These are phyloP conservation scores for Eutypella sp. DNA, from an alignment of 2,329 filamentous ascomycete species.

Conservation along the genomic window DNA sequence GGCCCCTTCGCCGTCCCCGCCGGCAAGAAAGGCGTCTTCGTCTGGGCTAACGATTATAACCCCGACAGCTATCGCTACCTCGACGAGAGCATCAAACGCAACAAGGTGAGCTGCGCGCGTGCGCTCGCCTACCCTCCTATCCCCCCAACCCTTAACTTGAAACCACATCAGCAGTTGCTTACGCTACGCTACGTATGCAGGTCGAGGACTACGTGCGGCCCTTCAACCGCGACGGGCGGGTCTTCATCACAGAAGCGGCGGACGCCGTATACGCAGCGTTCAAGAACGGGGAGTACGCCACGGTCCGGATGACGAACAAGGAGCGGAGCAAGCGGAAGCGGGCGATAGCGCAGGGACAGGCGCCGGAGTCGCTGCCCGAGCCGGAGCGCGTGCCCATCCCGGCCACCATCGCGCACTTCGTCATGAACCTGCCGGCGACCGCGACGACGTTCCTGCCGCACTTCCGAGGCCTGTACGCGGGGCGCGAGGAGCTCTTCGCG, in stretches of 20 bases:
- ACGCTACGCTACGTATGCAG: slow-evolving; percentile 31
- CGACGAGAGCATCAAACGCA: slow-evolving; percentile 62
- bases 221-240: slow-evolving; percentile 76
- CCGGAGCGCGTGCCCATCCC: slow-evolving; percentile 53
- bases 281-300: slow-evolving; percentile 46
- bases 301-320: slow-evolving; percentile 48
- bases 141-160: too few relatives aligned
- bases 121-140: too few relatives aligned
- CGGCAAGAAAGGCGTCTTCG: slow-evolving; percentile 83
- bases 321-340: slow-evolving; percentile 28
- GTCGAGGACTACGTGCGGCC: slow-evolving; percentile 66
- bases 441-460: slow-evolving; percentile 74
- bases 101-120: slow-evolving; percentile 82
- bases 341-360: slow-evolving; percentile 19
- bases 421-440: slow-evolving; percentile 94
- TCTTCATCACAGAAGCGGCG: slow-evolving; percentile 71
- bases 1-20: slow-evolving; percentile 92
- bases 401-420: slow-evolving; percentile 79
- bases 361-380: slow-evolving; percentile 29
- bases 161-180: too few relatives aligned
- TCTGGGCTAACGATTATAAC: slow-evolving; percentile 97
- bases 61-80: slow-evolving; percentile 78
- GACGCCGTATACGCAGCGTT: slow-evolving; percentile 52
- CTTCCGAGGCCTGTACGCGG: slow-evolving; percentile 79
- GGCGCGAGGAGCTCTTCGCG: slow-evolving; percentile 60